These are phyloP conservation scores for Entonaema liquescens DNA, from an alignment of 495 filamentous ascomycete genomes.

Conservation along the genomic window DNA sequence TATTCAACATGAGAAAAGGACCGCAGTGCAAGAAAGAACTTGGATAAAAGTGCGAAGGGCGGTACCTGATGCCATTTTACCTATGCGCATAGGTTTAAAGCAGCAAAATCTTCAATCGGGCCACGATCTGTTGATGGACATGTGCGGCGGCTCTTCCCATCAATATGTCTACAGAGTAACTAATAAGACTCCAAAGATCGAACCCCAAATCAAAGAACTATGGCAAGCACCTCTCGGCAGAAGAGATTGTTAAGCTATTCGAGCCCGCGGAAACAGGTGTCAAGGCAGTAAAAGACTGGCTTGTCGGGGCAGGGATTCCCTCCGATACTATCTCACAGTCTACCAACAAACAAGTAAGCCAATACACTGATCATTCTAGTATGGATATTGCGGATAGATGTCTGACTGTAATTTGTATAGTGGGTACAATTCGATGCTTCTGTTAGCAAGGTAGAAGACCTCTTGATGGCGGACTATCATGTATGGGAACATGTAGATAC, in stretches of 20 bases:
- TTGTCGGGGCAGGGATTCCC: conserved; percentile 60
- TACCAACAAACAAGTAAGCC: conserved; percentile 38
- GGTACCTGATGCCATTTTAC: conserved; percentile 38
- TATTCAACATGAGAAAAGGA: conserved; percentile 48
- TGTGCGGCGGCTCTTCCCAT: conserved; percentile 31
- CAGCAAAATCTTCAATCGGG: conserved; percentile 42
- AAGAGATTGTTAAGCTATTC: conserved; percentile 61
- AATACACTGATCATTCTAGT: neutral
- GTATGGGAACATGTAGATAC: conserved; percentile 59
- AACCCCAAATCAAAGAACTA: conserved; percentile 66
- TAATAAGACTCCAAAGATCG: conserved; percentile 85
- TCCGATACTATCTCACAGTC: conserved; percentile 54
- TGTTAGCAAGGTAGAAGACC: conserved; percentile 59
- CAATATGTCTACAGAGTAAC: conserved; percentile 68
- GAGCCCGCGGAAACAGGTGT: conserved; percentile 54
- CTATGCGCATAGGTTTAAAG: conserved; percentile 42
- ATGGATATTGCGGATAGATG: conserved; percentile 42
- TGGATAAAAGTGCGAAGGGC: conserved; percentile 47
- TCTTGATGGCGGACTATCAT: conserved; percentile 65
- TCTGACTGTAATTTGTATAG: conserved; percentile 41
- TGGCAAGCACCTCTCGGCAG: conserved; percentile 60
- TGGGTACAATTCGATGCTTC: conserved; percentile 65
- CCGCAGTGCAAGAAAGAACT: conserved; percentile 57
- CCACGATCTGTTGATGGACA: conserved; percentile 46
- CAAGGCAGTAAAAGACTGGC: conserved; percentile 59